These are phyloP conservation scores for Epichloe bromicola DNA, from an alignment of 2,329 filamentous ascomycete species.

Conservation along the genomic window DNA sequence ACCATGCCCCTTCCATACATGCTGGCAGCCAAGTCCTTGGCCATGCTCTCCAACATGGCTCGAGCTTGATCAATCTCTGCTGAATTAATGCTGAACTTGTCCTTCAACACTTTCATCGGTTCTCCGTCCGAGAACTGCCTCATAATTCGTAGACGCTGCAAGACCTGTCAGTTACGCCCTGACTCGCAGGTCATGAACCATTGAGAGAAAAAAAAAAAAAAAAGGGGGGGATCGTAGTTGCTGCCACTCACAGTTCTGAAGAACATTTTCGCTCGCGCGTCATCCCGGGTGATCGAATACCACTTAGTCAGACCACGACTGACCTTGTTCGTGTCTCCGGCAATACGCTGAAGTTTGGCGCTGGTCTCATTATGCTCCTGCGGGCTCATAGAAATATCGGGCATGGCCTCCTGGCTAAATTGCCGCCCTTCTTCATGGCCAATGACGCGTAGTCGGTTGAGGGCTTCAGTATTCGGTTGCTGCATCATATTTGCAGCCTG, in stretches of 20 bases:
- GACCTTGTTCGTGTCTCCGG: constrained; percentile 30
- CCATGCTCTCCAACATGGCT: constrained; percentile 37
- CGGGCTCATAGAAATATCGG: constrained; percentile 33
- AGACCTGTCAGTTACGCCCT: neutral
- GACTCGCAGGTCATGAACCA: neutral
- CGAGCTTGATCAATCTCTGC: constrained; percentile 37
- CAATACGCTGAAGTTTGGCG: constrained; percentile 28
- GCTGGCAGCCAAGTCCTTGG: constrained; percentile 29
- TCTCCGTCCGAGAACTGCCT: constrained; percentile 41
- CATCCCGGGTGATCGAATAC: constrained; percentile 36
- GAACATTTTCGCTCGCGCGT: constrained; percentile 36
- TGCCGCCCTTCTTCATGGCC: constrained; percentile 28
- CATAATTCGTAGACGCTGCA: constrained; percentile 37
- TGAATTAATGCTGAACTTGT: constrained; percentile 37
- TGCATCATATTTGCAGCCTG: constrained; percentile 7
- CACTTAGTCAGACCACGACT: constrained; percentile 32
- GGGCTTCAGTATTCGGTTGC: constrained; percentile 12
- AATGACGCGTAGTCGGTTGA: constrained; percentile 22
- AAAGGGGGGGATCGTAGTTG: neutral
- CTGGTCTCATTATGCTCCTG: constrained; percentile 31
- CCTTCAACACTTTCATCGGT: constrained; percentile 30
- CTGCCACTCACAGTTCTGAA: constrained; percentile 35
- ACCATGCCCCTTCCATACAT: constrained; percentile 16
- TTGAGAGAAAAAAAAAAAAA: neutral
- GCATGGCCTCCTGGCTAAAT: constrained; percentile 25